Base-by-base conservation (phyloP, 306 rosid species). In the Sesbania bispinosa region DNA sequence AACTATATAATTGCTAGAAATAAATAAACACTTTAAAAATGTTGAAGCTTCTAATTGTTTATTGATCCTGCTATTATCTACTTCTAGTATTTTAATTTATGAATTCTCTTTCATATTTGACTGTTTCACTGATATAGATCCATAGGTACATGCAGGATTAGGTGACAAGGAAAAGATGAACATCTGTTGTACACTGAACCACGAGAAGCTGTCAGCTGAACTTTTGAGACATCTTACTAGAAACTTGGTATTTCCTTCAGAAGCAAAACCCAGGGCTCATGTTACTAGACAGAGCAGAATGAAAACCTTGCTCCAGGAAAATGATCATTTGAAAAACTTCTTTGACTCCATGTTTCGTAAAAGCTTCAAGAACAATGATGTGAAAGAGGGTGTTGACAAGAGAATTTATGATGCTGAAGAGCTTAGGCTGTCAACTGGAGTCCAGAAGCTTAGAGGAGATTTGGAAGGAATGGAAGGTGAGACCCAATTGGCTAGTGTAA, bases 121-220 rank as follows among this genome's bases (percentile, higher is more conserved):
- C 61, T 26, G 29, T 60, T 41, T 55, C 16, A 60, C 65, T 79
- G 30, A 73, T 62, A 46, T 15, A 38, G n/a, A 65, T 81, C 27
- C 29, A 62, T 84, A 92, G 93, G 85, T 85, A 23, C 97, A 87
- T 76, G 73, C 76, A 77, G 90, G 78, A 35, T 53, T 92, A 72
- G 62, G 61, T 60, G 90, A 84, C 59, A 82, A 84, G 38, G 90
- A 81, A 63, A 85, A 87, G 85, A 76, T 69, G 52, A 76, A 78
- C 39, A 70, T 89, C 5, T 27, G 30, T 27, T 27, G 2, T 27
- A 27, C 30, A 27, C 30, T 27, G 30, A 27, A 27, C 30, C 3
- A 27, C 4, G 30, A 27, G 30, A 27, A 27, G 30, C 30, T 27
- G 4, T 27, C 3, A 27, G 30, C 30, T 27, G 30, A 27, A 27